phyloP scores from a whole-genome alignment of 352 stramenopile species.

The Thraustochytrium sp. region DNA sequence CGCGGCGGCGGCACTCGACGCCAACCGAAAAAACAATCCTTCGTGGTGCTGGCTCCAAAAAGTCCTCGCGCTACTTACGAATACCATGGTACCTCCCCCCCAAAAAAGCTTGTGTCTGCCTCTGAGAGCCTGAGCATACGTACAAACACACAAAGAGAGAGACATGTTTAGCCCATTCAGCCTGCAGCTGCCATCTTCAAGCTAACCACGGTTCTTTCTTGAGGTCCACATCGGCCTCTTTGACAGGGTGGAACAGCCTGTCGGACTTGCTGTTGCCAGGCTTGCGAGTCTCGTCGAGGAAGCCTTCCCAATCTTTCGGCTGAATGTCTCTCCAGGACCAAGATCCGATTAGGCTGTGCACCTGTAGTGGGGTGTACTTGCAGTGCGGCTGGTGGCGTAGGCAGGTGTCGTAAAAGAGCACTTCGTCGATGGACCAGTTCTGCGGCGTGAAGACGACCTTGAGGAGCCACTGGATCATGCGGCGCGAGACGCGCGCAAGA shows the following conservation, averaged over 20 bases:
- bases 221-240: neutral
- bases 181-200: too few relatives aligned
- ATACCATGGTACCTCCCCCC: too few relatives aligned
- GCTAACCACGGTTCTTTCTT: too few relatives aligned
- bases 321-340: neutral
- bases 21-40: too few relatives aligned
- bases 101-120: too few relatives aligned
- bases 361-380: neutral
- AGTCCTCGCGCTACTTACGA: too few relatives aligned
- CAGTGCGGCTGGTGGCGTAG: neutral
- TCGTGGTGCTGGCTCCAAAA: too few relatives aligned
- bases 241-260: neutral
- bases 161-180: too few relatives aligned
- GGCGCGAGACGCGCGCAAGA: neutral
- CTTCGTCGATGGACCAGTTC: neutral
- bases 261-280: too few relatives aligned
- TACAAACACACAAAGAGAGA: too few relatives aligned
- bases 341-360: neutral
- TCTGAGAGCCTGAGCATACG: too few relatives aligned
- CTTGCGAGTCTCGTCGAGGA: neutral
- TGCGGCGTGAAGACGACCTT: neutral
- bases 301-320: neutral
- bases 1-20: too few relatives aligned
- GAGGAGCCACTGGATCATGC: neutral
- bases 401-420: constrained; percentile 1